Base-by-base conservation (phyloP, 176 grass and related monocot species). In the Phyllostachys edulis region DNA sequence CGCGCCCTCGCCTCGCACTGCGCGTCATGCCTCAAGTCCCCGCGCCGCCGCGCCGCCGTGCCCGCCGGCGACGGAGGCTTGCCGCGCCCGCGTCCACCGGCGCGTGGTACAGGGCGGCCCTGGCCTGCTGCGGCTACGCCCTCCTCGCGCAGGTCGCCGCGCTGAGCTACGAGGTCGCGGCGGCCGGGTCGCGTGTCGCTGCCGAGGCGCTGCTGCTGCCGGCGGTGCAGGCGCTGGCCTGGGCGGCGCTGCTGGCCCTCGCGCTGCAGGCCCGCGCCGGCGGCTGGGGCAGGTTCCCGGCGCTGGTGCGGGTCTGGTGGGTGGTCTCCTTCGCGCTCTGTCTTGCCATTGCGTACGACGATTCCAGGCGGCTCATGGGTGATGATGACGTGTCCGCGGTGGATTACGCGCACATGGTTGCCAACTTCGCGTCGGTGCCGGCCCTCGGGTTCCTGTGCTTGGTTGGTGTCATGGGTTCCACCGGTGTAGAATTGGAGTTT, bases 241-340 rank as follows among this genome's bases (percentile, higher is more conserved):
- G 96, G 96, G 44, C 83, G 5, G 46, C 84, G 42, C 83, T 99
- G 7, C 76, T 87, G 23, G 85, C 80, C 75, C 89, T 87, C 11
- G 84, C 91, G 2, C 34, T 90, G 45, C 89, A 82, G 63, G 92
- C 84, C 18, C 92, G 86, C 85, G 41, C 70, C 23, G 61, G 73
- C 36, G 82, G 71, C 8, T 71, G 89, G 74, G 46, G 20, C 67
- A 94, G 78, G 83, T 91, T 99, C 88, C 93, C 96, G 5, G 79
- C 84, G 47, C 76, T 94, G 45, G 80, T 94, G 32, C 85, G 96
- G 24, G 70, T 99, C 57, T 99, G 96, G 96, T 99, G 96, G 93
- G 76, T 90, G 34, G n/a, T 94, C 57, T 87, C 96, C 83, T 96
- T 94, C 84, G 60, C 86, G 14, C 77, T 99, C 57, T 94, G 85